Conservation (phyloP, 163 green algal genomes). For the Picocystis sp. region DNA sequence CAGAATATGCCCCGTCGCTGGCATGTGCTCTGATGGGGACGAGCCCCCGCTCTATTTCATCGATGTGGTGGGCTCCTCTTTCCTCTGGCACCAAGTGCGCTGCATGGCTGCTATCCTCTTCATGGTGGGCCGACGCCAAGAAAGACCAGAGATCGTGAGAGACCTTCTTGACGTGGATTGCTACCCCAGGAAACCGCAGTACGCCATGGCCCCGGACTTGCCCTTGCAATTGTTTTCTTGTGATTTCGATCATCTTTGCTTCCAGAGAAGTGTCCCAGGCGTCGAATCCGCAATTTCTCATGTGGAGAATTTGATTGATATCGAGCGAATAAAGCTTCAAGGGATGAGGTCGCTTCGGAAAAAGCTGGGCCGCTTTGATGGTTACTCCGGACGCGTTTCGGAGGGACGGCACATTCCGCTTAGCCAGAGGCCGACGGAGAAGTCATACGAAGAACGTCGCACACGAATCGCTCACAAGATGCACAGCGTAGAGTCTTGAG, state of each 20-base stretch:
- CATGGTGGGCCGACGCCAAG: conserved; percentile 56
- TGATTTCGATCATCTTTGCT: not conserved
- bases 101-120: conserved; percentile 77
- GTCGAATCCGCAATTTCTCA: not conserved
- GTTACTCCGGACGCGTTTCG: too few relatives aligned
- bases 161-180: conserved; percentile 47
- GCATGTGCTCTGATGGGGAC: too few relatives aligned
- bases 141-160: conserved; percentile 43
- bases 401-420: too few relatives aligned
- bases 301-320: not conserved
- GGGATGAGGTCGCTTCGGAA: too few relatives aligned
- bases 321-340: too few relatives aligned
- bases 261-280: not conserved
- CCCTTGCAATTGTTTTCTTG: conserved; percentile 6
- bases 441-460: too few relatives aligned
- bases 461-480: too few relatives aligned
- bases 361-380: too few relatives aligned
- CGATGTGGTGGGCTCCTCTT: conserved; percentile 47
- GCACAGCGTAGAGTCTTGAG: too few relatives aligned
- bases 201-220: conserved; percentile 17
- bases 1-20: not conserved
- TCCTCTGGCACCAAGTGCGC: conserved; percentile 78
- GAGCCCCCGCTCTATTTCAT: not conserved
- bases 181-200: conserved; percentile 48
- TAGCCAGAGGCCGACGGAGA: too few relatives aligned